phyloP scores from a whole-genome alignment of 768 basidiomycete genomes.

The Lactarius psammicola region DNA sequence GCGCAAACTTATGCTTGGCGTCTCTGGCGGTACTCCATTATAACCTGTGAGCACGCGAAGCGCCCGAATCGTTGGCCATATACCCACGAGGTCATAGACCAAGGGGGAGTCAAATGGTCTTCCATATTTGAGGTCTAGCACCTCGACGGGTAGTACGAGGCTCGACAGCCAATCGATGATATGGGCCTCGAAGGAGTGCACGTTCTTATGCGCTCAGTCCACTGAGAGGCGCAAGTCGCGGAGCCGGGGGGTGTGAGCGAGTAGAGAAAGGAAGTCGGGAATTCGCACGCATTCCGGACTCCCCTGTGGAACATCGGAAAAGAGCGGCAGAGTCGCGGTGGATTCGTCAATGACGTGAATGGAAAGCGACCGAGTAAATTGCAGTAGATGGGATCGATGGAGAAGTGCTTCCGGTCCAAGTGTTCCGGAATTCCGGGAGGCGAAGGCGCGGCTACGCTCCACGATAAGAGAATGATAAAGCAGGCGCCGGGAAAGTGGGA shows the following conservation, averaged over 20 bases:
- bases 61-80: constrained; percentile 18
- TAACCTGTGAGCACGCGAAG: constrained; percentile 17
- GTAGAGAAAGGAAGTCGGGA: constrained; percentile 16
- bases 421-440: constrained; percentile 12
- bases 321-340: neutral
- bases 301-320: neutral
- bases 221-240: constrained; percentile 9
- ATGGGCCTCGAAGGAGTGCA: constrained; percentile 8
- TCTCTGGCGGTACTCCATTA: neutral
- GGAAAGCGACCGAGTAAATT: constrained; percentile 11
- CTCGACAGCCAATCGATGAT: constrained; percentile 20
- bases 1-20: neutral
- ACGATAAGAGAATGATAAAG: constrained; percentile 17
- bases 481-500: constrained; percentile 12
- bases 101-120: constrained; percentile 7
- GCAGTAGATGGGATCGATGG: constrained; percentile 9
- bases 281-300: constrained; percentile 15
- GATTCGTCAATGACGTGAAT: constrained; percentile 17
- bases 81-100: constrained; percentile 16
- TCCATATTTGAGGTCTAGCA: constrained; percentile 17
- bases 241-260: constrained; percentile 13
- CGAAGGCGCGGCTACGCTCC: constrained; percentile 17
- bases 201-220: constrained; percentile 4
- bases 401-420: constrained; percentile 14
- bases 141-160: constrained; percentile 11